phyloP scores from a whole-genome alignment of 352 stramenopile species.

The Phytophthora pini region DNA sequence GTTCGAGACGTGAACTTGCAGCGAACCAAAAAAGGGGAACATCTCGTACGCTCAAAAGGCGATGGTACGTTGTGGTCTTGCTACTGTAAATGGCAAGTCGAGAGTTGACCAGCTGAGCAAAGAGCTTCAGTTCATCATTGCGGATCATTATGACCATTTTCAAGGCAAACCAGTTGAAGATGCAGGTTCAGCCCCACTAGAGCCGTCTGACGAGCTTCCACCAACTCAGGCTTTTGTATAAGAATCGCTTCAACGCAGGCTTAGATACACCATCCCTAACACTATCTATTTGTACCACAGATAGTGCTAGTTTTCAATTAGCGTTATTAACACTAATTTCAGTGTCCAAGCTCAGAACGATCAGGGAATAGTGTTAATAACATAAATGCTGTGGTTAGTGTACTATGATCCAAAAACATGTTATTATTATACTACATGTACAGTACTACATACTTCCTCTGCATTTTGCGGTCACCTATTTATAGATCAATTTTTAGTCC shows the following conservation, averaged over 20 bases:
- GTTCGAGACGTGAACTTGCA: background rate
- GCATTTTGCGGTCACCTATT: too few relatives aligned
- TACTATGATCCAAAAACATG: background rate
- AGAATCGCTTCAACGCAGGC: background rate
- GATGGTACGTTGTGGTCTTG: slow-evolving; percentile 2
- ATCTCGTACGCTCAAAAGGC: slow-evolving; percentile 2
- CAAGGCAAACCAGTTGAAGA: background rate
- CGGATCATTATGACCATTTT: background rate
- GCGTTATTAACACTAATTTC: slow-evolving; percentile 5
- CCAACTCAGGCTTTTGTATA: background rate
- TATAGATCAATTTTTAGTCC: too few relatives aligned
- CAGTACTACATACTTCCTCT: too few relatives aligned
- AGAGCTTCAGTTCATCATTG: slow-evolving; percentile 1
- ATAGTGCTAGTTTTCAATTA: slow-evolving; percentile 3
- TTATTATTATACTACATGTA: too few relatives aligned
- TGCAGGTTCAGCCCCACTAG: background rate
- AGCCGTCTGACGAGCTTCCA: background rate
- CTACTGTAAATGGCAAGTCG: background rate
- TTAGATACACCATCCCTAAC: background rate
- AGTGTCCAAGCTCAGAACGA: background rate
- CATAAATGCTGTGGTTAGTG: slow-evolving; percentile 8
- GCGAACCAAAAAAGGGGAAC: background rate
- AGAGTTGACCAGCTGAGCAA: background rate
- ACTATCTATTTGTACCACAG: background rate
- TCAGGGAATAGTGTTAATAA: background rate